A percentile compares a stretch with the other conserved stretches of the same genome.
Conservation (phyloP, 108 stramenopile species). For the Fistulifera solaris region DNA sequence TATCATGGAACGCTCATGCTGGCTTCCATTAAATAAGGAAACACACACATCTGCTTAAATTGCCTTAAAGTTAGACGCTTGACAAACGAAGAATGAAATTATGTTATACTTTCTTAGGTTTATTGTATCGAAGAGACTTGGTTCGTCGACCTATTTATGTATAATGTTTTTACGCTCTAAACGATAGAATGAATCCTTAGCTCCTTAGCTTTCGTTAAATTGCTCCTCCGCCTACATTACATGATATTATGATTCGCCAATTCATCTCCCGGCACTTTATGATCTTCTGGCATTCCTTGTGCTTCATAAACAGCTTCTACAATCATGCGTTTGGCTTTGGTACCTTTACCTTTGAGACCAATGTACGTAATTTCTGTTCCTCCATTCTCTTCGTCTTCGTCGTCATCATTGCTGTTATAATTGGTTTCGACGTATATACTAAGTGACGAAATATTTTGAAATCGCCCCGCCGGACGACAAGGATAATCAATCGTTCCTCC, state of each 20-base stretch:
- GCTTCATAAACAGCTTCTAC: slow-evolving; percentile 77
- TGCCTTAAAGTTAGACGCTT: too few relatives aligned
- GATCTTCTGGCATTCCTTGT: slow-evolving; percentile 67
- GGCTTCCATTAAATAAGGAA: too few relatives aligned
- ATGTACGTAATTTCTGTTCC: slow-evolving; percentile 70
- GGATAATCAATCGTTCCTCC: slow-evolving; percentile 75
- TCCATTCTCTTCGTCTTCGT: slow-evolving; percentile 33
- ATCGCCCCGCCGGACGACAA: slow-evolving; percentile 70
- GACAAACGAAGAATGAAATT: too few relatives aligned
- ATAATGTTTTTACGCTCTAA: too few relatives aligned
- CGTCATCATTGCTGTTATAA: slow-evolving; percentile 30
- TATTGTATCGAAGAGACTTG: too few relatives aligned
- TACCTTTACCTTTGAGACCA: slow-evolving; percentile 81
- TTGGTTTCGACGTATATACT: slow-evolving; percentile 73
- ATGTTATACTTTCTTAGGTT: too few relatives aligned
- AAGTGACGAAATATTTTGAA: slow-evolving; percentile 64
- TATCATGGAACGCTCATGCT: too few relatives aligned
- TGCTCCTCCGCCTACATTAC: too few relatives aligned
- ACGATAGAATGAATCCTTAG: too few relatives aligned
- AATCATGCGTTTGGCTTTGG: slow-evolving; percentile 48
- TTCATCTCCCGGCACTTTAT: slow-evolving; percentile 58
- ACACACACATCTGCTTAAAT: too few relatives aligned
- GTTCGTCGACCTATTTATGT: too few relatives aligned
- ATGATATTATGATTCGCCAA: slow-evolving; percentile 18
- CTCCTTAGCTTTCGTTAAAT: too few relatives aligned